Conservation (phyloP, 768 basidiomycete genomes). For the Amanita exitialis region DNA sequence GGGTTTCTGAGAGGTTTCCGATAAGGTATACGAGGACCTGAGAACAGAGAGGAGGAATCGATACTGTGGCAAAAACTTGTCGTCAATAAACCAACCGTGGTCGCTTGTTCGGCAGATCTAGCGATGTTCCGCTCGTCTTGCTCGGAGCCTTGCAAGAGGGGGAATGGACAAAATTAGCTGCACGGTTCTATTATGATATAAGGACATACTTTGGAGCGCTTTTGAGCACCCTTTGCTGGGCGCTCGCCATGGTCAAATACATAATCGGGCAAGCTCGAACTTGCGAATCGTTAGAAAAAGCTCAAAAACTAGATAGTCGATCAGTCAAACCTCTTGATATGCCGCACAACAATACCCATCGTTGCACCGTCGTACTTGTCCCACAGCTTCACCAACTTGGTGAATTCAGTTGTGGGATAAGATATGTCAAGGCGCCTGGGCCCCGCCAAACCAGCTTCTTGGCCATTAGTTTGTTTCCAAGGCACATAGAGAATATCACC, state of each 20-base stretch:
- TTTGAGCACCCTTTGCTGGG: constrained; percentile 57
- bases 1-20: constrained; percentile 27
- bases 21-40: constrained; percentile 36
- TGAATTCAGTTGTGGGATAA: constrained; percentile 93
- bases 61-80: constrained; percentile 12
- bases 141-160: constrained; percentile 38
- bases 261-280: constrained; percentile 69
- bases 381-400: constrained; percentile 90
- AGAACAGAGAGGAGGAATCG: constrained; percentile 15
- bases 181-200: constrained; percentile 4
- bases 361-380: constrained; percentile 85
- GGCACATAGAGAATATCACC: constrained; percentile 17
- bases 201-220: constrained; percentile 58
- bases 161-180: constrained; percentile 10
- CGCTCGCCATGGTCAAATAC: constrained; percentile 79
- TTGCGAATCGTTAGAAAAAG: constrained; percentile 17
- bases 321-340: constrained; percentile 72
- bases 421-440: constrained; percentile 90
- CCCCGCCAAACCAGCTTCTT: constrained; percentile 62
- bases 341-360: constrained; percentile 92
- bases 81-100: constrained; percentile 53
- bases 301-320: constrained; percentile 1
- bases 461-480: constrained; percentile 3
- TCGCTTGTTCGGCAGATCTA: constrained; percentile 73
- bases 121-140: constrained; percentile 52